Conservation (phyloP, 768 basidiomycete genomes). For the Symmetrospora coprosmae region DNA sequence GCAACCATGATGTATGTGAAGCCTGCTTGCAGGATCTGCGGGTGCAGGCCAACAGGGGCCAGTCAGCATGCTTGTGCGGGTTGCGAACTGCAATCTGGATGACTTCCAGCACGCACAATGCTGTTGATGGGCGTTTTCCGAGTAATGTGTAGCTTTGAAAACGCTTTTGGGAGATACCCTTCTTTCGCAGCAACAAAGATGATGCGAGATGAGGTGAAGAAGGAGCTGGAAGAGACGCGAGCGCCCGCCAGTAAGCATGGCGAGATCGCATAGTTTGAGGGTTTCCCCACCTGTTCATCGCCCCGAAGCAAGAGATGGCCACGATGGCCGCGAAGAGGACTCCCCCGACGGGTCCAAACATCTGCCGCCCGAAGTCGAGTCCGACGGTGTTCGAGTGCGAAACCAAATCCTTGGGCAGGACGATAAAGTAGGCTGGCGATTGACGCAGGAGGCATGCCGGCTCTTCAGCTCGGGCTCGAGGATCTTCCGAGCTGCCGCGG, state of each 20-base stretch:
- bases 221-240: slow-evolving; percentile 43
- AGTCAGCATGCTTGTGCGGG: no score
- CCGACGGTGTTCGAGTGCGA: slow-evolving; percentile 39
- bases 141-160: slow-evolving; percentile 58
- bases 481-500: slow-evolving; percentile 2
- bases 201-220: slow-evolving; percentile 64
- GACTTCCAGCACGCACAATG: no score
- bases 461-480: neutral
- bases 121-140: slow-evolving; percentile 81
- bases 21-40: no score
- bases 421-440: slow-evolving; percentile 84
- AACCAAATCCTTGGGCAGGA: slow-evolving; percentile 46
- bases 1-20: slow-evolving; percentile 65
- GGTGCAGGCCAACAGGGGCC: no score
- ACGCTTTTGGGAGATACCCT: slow-evolving; percentile 67
- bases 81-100: no score
- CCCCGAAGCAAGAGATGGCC: slow-evolving; percentile 86
- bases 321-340: slow-evolving; percentile 78
- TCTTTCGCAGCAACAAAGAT: slow-evolving; percentile 81
- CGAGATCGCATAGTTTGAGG: slow-evolving; percentile 28
- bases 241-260: no score
- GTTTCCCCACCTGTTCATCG: slow-evolving; percentile 59
- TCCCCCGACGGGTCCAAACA: slow-evolving; percentile 78
- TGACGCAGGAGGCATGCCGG: slow-evolving; percentile 50
- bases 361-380: slow-evolving; percentile 66